Percentiles rank a stretch among this genome's conserved stretches.
Evolutionary conservation across 2,329 filamentous ascomycete genomes (phyloP).

Genomic region (Sporothrix euskadiensis): DNA sequence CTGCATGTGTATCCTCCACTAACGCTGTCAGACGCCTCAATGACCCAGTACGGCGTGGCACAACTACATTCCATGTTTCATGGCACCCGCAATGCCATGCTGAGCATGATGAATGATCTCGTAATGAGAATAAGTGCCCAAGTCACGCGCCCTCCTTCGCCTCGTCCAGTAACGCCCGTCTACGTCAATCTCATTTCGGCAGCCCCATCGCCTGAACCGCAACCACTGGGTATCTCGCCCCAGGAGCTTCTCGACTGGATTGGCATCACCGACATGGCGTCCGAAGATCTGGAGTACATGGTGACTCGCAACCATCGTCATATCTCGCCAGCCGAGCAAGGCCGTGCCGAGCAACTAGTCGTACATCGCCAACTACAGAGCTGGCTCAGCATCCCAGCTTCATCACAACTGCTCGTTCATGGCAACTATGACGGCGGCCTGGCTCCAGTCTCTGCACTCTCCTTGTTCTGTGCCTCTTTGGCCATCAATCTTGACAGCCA

Average conservation of each 20-base stretch:
- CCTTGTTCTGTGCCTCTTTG: neutral
- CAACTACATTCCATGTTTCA: neutral
- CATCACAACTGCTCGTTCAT: conserved; percentile 10
- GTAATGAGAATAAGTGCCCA: no score
- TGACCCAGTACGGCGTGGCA: neutral
- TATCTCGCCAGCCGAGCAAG: neutral
- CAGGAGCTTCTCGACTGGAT: conserved; percentile 5
- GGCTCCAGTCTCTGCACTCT: neutral
- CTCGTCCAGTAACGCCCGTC: neutral
- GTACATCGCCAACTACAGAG: neutral
- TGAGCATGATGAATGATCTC: neutral
- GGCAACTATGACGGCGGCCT: neutral
- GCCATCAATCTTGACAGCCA: neutral
- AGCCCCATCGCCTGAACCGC: neutral
- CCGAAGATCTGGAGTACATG: neutral
- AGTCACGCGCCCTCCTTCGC: neutral
- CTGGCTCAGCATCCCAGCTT: neutral
- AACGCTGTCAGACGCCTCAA: neutral
- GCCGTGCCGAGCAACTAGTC: neutral
- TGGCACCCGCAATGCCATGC: neutral
- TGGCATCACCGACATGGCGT: neutral
- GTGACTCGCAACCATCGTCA: neutral
- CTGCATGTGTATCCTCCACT: neutral
- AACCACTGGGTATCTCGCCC: neutral
- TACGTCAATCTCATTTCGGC: neutral